Base-by-base conservation (phyloP, 2,329 filamentous ascomycete species). In the Beauveria pseudobassiana region DNA sequence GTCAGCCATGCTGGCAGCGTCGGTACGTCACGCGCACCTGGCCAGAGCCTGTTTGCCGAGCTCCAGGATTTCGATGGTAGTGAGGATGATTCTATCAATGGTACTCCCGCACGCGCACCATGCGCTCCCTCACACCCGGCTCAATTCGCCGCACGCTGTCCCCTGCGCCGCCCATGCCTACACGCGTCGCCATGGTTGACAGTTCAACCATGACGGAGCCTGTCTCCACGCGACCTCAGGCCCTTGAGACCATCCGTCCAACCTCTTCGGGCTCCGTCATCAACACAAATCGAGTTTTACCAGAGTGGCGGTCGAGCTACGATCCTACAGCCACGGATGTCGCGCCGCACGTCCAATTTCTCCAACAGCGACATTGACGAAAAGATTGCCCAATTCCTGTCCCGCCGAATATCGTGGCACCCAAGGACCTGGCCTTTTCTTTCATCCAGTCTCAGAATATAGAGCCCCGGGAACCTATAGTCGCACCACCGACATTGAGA, bases 1-100 rank as follows among this genome's bases (percentile, higher is more conserved):
- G 80, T 80, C 54, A 85, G 83, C 69, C 79, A 82, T 64, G 76
- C 74, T 20, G 80, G 77, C 63, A 81, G 78, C 66, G 81, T 78
- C 64, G 77, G 76, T 51, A 84, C 82, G 3, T 78, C 83, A 10
- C 76, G 82, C 62, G 73, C 74, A 49, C 75, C 69, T 20, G 82
- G 85, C 18, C 90, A 96, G 77, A 98, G 89, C 69, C 79, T 99
- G 56, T 96, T 95, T 72, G 92, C 92, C 46, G 95, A 99, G 74
- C 82, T 99, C 48, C 91, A 89, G 59, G 90, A 91, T 66, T 78
- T 97, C 49, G 88, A 85, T 64, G 85, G 86, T 65, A 88, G 89
- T 67, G 90, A 91, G 64, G 89, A 91, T 63, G 87, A 88, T 64
- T 87, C 89, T 59, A 78, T 75, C 63, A 79, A 78, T 20, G 81